phyloP scores from a whole-genome alignment of 257 asterid species.

The Echites panduratus region DNA sequence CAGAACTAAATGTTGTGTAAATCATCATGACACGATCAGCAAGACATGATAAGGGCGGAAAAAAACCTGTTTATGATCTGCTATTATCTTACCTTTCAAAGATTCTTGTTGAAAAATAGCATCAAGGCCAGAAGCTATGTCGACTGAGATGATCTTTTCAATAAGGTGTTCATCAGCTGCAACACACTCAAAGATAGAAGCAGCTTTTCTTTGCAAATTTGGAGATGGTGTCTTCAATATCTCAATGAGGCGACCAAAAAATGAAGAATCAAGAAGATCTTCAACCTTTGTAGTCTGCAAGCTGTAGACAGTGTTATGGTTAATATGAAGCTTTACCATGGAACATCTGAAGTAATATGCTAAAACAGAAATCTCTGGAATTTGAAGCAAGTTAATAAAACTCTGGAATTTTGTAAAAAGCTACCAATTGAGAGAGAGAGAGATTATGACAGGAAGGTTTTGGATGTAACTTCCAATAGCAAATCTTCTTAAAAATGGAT shows the following conservation, averaged over 20 bases:
- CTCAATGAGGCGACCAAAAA: conserved; percentile 52
- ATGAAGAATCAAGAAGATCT: conserved; percentile 44
- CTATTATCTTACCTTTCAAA: conserved; percentile 39
- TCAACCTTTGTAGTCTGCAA: conserved; percentile 21
- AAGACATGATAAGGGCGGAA: not conserved
- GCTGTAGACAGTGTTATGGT: conserved; percentile 36
- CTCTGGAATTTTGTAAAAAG: not conserved
- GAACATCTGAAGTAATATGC: not conserved
- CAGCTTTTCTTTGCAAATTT: conserved; percentile 66
- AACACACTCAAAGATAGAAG: conserved; percentile 64
- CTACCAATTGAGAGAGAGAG: not conserved
- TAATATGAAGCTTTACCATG: conserved; percentile 9
- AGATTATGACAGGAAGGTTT: no score
- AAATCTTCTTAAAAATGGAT: not conserved
- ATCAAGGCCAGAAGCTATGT: conserved; percentile 57
- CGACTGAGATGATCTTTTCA: conserved; percentile 42
- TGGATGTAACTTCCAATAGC: not conserved
- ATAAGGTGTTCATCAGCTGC: conserved; percentile 29
- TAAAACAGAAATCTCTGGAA: not conserved
- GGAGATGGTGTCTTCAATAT: conserved; percentile 57
- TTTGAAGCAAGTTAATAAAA: no score
- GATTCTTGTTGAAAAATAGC: conserved; percentile 51
- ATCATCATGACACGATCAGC: not conserved
- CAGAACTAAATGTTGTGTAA: not conserved
- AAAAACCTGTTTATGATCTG: not conserved